Base-by-base conservation (phyloP, 2,329 filamentous ascomycete species). In the Penicillium sp. region DNA sequence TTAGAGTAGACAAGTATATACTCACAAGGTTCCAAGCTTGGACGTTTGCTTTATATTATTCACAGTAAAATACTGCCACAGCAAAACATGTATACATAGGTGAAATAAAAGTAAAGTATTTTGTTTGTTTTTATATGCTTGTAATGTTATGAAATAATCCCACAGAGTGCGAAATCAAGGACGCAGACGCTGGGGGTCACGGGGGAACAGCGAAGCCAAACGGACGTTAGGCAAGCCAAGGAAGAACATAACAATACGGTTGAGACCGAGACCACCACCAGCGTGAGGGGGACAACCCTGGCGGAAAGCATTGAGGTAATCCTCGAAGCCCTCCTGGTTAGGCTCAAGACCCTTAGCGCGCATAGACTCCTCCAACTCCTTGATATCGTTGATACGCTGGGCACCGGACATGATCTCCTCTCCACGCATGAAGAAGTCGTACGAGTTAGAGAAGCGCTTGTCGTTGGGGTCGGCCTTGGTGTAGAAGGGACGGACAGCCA, bases 401-500 rank as follows among this genome's bases (percentile, higher is more conserved):
- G 85, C 85, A 57, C 85, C 85, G 10, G 82, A 85, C 80, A 85
- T 83, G 71, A 88, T 87, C 71, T 88, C 85, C 71, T 88, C 84
- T 15, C 85, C 85, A 65, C 85, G 83, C 85, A 88, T 87, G 78
- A 88, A 87, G 78, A 88, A 86, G 72, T 88, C 85, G 73, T 87
- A 88, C 4, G 82, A 84, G 76, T 87, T 87, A 43, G 81, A 90
- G 62, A 91, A 83, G 36, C 81, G 80, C 54, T 84, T 81, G 67
- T 89, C 84, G 43, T 83, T 79, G 3, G 85, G 84, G 70, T 90
- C 89, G 53, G 90, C 86, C 79, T 93, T 91, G 60, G 93, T 92
- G 77, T 97, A 97, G 77, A 96, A 96, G 5, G 93, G 93, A 31
- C 94, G 86, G 21, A 94, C 90, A 38, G 82, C 81, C 75, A 94